Base-by-base conservation (phyloP, 2,329 filamentous ascomycete genomes). In the Sporothrix dimorphospora region DNA sequence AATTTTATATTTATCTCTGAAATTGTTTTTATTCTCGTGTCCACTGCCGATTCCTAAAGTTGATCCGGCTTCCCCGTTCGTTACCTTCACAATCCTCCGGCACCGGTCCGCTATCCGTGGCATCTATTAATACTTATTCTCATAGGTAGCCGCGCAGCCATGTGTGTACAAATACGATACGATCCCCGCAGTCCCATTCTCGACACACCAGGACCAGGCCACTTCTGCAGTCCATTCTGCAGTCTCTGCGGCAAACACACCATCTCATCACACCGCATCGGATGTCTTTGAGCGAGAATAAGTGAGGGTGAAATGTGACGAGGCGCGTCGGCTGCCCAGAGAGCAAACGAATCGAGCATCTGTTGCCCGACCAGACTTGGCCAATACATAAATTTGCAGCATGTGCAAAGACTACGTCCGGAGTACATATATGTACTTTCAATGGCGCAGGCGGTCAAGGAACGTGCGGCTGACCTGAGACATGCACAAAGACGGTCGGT, bases 241-340 rank as follows among this genome's bases (percentile, higher is more conserved):
- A 34, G 34, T 11, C 19, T 59, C 27, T 34, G 55, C 30, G 38
- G 55, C 19, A 61, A 59, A 61, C 30, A 40, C 55, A 40, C 55
- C 30, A 61, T 61, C 57, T 61, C 57, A 61, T 42, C 57, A 42
- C 57, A 61, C 34, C 57, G 57, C 57, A 42, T 42, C 38, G 34
- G 24, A 24, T 40, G n/a, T 61, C n/a, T 61, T 21, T 42, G 34
- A 40, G 30, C 34, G n/a, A 42, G 19, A 40, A 24, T 14, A 61
- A 42, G n/a, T 34, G 19, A 40, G 11, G 21, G 16, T 6, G n/a
- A 42, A 61, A 61, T 42, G 57, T 61, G 57, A 61, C 57, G 34
- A 61, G 16, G 51, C 51, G 51, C 30, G 24, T 55, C 24, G 24
- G 12, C 51, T 55, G 24, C 51, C 14, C 24, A 7, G 51, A 30